A percentile compares a stretch with the other conserved stretches of the same genome.
Conservation (phyloP, 352 stramenopile genomes). For the Phytophthora kernoviae region DNA sequence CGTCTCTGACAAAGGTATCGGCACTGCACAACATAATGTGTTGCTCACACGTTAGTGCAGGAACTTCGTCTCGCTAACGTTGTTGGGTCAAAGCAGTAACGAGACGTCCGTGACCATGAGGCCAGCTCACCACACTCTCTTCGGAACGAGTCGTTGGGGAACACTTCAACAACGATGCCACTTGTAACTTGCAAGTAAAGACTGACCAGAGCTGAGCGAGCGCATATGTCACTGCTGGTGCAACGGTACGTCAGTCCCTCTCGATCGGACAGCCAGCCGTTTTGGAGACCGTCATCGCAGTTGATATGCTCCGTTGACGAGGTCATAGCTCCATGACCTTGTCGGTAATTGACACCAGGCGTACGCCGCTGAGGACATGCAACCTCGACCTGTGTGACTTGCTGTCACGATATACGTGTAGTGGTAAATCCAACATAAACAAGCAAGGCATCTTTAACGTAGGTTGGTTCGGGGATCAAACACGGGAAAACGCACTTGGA, state of each 20-base stretch:
- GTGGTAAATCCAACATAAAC: neutral
- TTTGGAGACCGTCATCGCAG: neutral
- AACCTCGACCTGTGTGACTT: neutral
- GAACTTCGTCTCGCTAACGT: no score
- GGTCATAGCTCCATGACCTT: neutral
- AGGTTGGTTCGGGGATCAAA: neutral
- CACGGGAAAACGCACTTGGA: constrained; percentile 14
- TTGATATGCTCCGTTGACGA: neutral
- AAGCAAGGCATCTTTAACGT: neutral
- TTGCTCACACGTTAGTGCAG: no score
- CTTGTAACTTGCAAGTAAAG: constrained; percentile 10
- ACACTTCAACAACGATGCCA: neutral
- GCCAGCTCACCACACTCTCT: neutral
- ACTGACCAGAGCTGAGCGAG: constrained; percentile 1
- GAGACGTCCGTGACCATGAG: neutral
- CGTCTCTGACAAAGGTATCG: no score
- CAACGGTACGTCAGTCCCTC: constrained; percentile 21
- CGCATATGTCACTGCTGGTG: neutral
- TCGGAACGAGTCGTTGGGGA: constrained; percentile 7
- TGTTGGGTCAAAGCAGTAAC: no score
- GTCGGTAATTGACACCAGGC: neutral
- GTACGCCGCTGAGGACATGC: neutral
- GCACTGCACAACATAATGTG: no score
- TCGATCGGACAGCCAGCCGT: constrained; percentile 6
- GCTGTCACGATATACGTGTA: neutral